phyloP scores from a whole-genome alignment of 768 basidiomycete genomes.

The Kwoniella sp. region DNA sequence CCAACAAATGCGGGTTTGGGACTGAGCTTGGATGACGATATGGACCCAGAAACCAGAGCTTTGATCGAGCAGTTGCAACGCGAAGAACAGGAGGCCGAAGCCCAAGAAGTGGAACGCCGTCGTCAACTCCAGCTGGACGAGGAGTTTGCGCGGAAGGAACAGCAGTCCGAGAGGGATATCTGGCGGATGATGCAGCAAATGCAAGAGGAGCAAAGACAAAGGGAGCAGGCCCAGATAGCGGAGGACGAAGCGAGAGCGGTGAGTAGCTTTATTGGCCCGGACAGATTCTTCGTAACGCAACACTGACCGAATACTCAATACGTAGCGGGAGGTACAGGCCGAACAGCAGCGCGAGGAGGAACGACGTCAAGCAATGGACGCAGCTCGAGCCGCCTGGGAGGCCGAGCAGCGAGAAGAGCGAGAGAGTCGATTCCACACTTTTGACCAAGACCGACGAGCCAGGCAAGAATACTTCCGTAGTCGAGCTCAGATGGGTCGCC shows the following conservation, averaged over 20 bases:
- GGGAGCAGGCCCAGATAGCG: constrained; percentile 39
- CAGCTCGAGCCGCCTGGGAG: constrained; percentile 24
- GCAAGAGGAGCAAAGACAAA: constrained; percentile 34
- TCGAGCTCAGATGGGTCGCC: constrained; percentile 17
- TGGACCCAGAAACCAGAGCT: constrained; percentile 43
- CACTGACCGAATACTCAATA: constrained; percentile 17
- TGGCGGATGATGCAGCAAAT: constrained; percentile 50
- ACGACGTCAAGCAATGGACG: constrained; percentile 12
- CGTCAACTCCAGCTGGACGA: constrained; percentile 48
- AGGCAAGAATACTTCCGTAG: constrained; percentile 30
- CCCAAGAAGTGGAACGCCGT: constrained; percentile 31
- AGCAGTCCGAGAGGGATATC: constrained; percentile 52
- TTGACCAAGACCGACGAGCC: constrained; percentile 34
- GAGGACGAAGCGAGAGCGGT: constrained; percentile 48
- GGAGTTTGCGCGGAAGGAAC: constrained; percentile 51
- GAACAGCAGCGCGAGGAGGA: constrained; percentile 31
- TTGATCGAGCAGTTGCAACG: constrained; percentile 47
- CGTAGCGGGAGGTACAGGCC: constrained; percentile 40
- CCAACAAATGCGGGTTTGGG: constrained; percentile 24
- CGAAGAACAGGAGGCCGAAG: constrained; percentile 47
- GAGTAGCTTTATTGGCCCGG: constrained; percentile 11
- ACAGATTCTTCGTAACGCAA: not conserved
- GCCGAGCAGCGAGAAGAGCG: constrained; percentile 24
- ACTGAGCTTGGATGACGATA: constrained; percentile 34
- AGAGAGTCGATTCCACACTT: constrained; percentile 22